Evolutionary conservation across 2,329 filamentous ascomycete species (phyloP).

Genomic region (Pseudogymnoascus sp.): DNA sequence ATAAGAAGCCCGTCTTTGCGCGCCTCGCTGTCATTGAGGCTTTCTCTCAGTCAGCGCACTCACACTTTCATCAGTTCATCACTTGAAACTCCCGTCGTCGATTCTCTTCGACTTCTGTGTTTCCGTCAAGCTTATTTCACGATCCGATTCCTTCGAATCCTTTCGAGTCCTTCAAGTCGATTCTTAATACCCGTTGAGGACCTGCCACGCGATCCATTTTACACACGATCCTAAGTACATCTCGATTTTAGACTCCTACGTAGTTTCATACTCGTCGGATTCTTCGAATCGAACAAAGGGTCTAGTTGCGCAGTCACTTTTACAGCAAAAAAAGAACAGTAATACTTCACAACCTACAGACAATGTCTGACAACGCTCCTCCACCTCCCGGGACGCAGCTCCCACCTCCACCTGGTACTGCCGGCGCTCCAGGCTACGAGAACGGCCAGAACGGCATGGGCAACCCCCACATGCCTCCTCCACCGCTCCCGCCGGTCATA

Average conservation of each 20-base stretch:
- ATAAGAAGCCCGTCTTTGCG: not conserved
- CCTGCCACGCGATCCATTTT: not conserved
- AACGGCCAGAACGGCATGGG: constrained; percentile 63
- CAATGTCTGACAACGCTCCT: constrained; percentile 72
- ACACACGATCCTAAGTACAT: not conserved
- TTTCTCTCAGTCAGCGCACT: not conserved
- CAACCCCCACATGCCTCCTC: constrained; percentile 78
- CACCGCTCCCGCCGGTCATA: constrained; percentile 70
- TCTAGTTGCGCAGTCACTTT: constrained; percentile 2
- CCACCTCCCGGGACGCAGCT: constrained; percentile 56
- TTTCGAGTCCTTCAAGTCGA: constrained; percentile 4
- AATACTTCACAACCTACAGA: not conserved
- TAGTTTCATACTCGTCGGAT: constrained; percentile 8
- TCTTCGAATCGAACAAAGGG: not conserved
- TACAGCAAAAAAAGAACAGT: not conserved
- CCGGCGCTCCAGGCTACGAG: constrained; percentile 70
- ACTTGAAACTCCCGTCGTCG: not conserved
- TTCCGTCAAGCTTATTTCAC: not conserved
- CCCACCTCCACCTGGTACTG: constrained; percentile 57
- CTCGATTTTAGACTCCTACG: constrained; percentile 5
- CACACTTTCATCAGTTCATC: constrained; percentile 1
- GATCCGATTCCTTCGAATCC: constrained; percentile 3
- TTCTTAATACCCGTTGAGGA: not conserved
- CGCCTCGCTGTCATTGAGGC: not conserved
- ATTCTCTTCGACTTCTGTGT: not conserved